A percentile compares a stretch with the other conserved stretches of the same genome.
Conservation (phyloP, 2,329 filamentous ascomycete species). For the Pseudogymnoascus sp. region DNA sequence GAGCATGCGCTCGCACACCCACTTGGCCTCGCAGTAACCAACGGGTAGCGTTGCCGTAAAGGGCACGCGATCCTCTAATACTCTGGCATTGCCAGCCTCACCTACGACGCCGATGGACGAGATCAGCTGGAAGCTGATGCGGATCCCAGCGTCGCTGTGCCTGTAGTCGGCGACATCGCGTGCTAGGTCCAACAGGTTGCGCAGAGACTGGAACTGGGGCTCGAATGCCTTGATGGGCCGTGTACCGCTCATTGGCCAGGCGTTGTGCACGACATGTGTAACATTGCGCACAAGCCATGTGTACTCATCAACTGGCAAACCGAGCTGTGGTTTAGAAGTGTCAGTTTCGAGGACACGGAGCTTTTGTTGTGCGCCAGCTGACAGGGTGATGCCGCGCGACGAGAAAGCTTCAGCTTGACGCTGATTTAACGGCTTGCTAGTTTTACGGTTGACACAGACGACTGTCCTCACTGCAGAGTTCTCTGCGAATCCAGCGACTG, state of each 20-base stretch:
- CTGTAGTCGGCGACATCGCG: slow-evolving; percentile 21
- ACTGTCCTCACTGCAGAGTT: slow-evolving; percentile 25
- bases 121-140: slow-evolving; percentile 33
- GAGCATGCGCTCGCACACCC: slow-evolving; percentile 42
- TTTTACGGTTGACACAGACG: slow-evolving; percentile 41
- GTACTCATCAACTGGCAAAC: slow-evolving; percentile 35
- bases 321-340: slow-evolving; percentile 35
- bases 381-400: slow-evolving; percentile 23
- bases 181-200: slow-evolving; percentile 40
- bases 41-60: slow-evolving; percentile 36
- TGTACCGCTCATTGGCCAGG: slow-evolving; percentile 42
- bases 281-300: slow-evolving; percentile 30
- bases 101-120: slow-evolving; percentile 37
- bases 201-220: slow-evolving; percentile 38
- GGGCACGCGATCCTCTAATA: slow-evolving; percentile 36
- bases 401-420: slow-evolving; percentile 32
- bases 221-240: slow-evolving; percentile 34
- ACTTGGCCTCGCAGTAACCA: slow-evolving; percentile 47
- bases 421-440: slow-evolving; percentile 20
- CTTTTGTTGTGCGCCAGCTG: slow-evolving; percentile 27
- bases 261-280: slow-evolving; percentile 45
- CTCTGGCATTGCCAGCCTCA: slow-evolving; percentile 25
- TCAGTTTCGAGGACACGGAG: slow-evolving; percentile 36
- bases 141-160: slow-evolving; percentile 10
- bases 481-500: slow-evolving; percentile 18